These are phyloP conservation scores for Pseudogymnoascus sp. DNA, from an alignment of 2,329 filamentous ascomycete species.

Conservation along the genomic window DNA sequence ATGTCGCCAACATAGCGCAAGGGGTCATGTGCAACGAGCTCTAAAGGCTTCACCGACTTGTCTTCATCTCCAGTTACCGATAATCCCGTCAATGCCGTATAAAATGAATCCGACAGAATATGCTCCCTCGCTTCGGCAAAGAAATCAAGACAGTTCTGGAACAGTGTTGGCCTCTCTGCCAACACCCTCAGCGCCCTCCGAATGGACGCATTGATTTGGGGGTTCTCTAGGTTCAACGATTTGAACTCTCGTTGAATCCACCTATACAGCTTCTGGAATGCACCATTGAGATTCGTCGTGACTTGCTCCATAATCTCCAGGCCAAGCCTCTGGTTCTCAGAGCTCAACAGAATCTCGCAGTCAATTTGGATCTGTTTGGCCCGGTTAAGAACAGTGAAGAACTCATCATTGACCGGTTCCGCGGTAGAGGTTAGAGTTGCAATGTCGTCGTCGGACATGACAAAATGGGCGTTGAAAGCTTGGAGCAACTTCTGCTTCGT, in stretches of 20 bases:
- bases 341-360: constrained; percentile 80
- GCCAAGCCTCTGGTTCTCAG: constrained; percentile 81
- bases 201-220: constrained; percentile 81
- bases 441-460: constrained; percentile 74
- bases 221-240: constrained; percentile 84
- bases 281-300: constrained; percentile 76
- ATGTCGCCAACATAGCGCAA: constrained; percentile 92
- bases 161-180: constrained; percentile 80
- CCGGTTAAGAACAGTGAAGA: constrained; percentile 70
- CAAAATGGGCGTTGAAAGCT: constrained; percentile 74
- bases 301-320: constrained; percentile 88
- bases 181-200: constrained; percentile 77
- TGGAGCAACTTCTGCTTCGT: constrained; percentile 70
- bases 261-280: constrained; percentile 90
- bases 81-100: constrained; percentile 74
- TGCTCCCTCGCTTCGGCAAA: constrained; percentile 87
- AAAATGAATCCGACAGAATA: constrained; percentile 82
- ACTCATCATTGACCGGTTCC: constrained; percentile 76
- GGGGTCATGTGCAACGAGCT: constrained; percentile 85
- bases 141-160: constrained; percentile 87
- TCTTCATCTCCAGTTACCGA: constrained; percentile 51
- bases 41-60: constrained; percentile 74
- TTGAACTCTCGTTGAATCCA: constrained; percentile 96
- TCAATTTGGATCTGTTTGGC: constrained; percentile 84
- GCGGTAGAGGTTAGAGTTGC: constrained; percentile 67